phyloP scores from a whole-genome alignment of 148 eudicot genomes.

The Silene uniflora region DNA sequence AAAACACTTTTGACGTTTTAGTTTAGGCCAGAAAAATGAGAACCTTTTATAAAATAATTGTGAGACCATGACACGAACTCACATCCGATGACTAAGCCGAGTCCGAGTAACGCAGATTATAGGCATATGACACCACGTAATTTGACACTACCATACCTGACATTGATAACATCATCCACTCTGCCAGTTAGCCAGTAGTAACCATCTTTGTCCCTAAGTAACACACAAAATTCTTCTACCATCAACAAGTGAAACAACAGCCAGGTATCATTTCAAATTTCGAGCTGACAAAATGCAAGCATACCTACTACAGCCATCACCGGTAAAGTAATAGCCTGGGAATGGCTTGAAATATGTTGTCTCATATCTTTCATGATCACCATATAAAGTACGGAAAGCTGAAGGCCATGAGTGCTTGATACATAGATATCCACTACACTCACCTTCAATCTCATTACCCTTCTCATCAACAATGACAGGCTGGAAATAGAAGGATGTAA shows the following conservation, averaged over 20 bases:
- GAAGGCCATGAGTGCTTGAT: slow-evolving; percentile 94
- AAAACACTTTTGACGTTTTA: neutral
- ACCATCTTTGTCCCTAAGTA: slow-evolving; percentile 87
- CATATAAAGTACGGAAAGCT: slow-evolving; percentile 92
- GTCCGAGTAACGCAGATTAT: neutral
- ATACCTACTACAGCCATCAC: slow-evolving; percentile 98
- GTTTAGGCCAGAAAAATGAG: neutral
- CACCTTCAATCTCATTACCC: slow-evolving; percentile 88
- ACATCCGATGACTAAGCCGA: neutral
- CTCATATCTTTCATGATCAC: slow-evolving; percentile 98
- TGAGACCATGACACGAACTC: neutral
- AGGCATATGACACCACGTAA: neutral
- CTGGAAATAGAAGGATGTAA: slow-evolving; percentile 41
- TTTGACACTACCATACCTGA: slow-evolving; percentile 52
- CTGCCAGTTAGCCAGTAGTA: slow-evolving; percentile 99
- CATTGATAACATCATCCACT: slow-evolving; percentile 98
- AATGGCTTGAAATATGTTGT: slow-evolving; percentile 96
- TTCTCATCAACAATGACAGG: slow-evolving; percentile 98
- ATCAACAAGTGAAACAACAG: neutral
- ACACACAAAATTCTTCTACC: slow-evolving; percentile 13
- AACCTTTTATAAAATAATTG: neutral
- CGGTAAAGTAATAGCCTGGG: slow-evolving; percentile 95
- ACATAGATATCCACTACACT: slow-evolving; percentile 93
- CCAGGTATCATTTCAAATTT: neutral
- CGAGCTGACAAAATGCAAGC: neutral